Conservation (phyloP, 352 stramenopile species). For the Aphanomyces stellatus region DNA sequence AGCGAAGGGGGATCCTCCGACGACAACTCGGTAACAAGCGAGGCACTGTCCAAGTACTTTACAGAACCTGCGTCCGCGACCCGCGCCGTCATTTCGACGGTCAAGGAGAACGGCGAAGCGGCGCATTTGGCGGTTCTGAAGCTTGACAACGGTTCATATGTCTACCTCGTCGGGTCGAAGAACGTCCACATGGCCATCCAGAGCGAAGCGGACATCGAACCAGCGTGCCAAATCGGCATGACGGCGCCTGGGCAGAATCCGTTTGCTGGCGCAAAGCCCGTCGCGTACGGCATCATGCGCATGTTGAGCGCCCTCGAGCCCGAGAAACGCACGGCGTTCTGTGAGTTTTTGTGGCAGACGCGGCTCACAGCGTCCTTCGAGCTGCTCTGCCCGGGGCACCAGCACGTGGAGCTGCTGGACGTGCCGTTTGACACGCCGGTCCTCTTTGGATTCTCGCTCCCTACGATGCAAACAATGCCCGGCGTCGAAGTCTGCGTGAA, state of each 20-base stretch:
- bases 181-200: slow-evolving; percentile 63
- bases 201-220: slow-evolving; percentile 41
- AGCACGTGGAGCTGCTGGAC: slow-evolving; percentile 71
- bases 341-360: slow-evolving; percentile 71
- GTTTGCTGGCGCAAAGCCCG: slow-evolving; percentile 41
- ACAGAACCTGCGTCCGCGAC: slow-evolving; percentile 42
- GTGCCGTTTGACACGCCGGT: slow-evolving; percentile 58
- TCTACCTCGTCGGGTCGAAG: slow-evolving; percentile 73
- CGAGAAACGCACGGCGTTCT: slow-evolving; percentile 37
- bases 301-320: slow-evolving; percentile 31
- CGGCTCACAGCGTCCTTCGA: slow-evolving; percentile 69
- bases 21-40: neutral
- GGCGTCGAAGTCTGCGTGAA: slow-evolving; percentile 68
- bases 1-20: no score
- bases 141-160: slow-evolving; percentile 43
- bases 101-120: slow-evolving; percentile 73
- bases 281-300: slow-evolving; percentile 40
- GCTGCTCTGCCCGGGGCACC: slow-evolving; percentile 54
- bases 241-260: slow-evolving; percentile 27
- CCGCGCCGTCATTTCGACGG: slow-evolving; percentile 54
- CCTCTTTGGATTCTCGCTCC: slow-evolving; percentile 69
- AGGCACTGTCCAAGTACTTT: slow-evolving; percentile 66
- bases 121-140: slow-evolving; percentile 67
- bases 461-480: slow-evolving; percentile 25
- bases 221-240: slow-evolving; percentile 21